Base-by-base conservation (phyloP, 169 alveolate species). In the Plasmodium ovale region DNA sequence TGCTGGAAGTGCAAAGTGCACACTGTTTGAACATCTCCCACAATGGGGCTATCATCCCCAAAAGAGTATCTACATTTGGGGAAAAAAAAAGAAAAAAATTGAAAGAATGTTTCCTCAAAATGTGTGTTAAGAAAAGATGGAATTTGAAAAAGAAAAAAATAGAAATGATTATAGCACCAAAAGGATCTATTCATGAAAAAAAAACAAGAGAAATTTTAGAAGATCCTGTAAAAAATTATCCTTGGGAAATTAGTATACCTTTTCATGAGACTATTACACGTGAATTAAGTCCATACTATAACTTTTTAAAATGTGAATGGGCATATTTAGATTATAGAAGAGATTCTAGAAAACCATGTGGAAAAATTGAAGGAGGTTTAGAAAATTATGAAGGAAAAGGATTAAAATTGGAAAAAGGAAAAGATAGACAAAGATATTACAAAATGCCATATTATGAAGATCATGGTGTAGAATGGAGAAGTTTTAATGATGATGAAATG, bases 331-430 rank as follows among this genome's bases (percentile, higher is more conserved):
- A 94, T 72, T 94, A 92, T 47, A 72, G 88, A 42, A 53, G 27
- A 53, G 96, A 94, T 90, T 91, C 93, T 9, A 37, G 87, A 37
- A 93, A 91, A 71, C 89, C 95, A 42, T 87, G 95, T 31, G 96
- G 96, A 51, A 91, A 92, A 16, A 42, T 94, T 33, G 95, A 92
- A 82, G 96, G 96, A 27, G 96, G 96, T 9, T 47, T 89, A 25
- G 92, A 89, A 42, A 94, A 94, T 71, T 94, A 94, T 77, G 92
- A 92, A 47, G 96, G 96, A 1, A 92, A 87, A 87, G 96, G 96
- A 2, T 87, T 94, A n/a, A 62, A 60, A 35, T 42, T 94, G 51
- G 89, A 79, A 25, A 89, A 77, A 47, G 96, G 96, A 6, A 42
- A 62, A 62, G 96, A 94, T 59, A 72, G 96, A 51, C 95, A 84